These are phyloP conservation scores for Claviceps capensis DNA, from an alignment of 2,329 filamentous ascomycete genomes.

Conservation along the genomic window DNA sequence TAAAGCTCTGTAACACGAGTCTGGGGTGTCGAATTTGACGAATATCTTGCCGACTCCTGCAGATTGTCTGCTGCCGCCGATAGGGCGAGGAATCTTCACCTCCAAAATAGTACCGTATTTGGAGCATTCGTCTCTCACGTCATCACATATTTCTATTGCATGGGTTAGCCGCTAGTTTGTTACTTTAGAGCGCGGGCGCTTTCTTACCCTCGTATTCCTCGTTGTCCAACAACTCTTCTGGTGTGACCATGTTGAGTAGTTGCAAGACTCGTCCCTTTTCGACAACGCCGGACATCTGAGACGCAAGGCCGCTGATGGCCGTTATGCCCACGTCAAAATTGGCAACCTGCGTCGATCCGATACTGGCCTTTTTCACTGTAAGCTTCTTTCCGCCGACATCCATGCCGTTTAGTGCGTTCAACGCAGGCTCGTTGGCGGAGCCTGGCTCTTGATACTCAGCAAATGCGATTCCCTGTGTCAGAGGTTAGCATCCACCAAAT, in stretches of 20 bases:
- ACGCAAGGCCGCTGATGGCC: conserved; percentile 94
- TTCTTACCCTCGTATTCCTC: conserved; percentile 84
- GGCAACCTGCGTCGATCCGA: conserved; percentile 83
- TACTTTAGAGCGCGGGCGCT: not conserved
- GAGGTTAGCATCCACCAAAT: conserved; percentile 10
- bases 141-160: conserved; percentile 77
- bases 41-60: conserved; percentile 95
- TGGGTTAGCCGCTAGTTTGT: conserved; percentile 1
- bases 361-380: conserved; percentile 77
- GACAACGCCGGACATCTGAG: conserved; percentile 65
- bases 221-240: conserved; percentile 83
- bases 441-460: conserved; percentile 78
- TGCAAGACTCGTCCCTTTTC: conserved; percentile 79
- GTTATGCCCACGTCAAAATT: conserved; percentile 93
- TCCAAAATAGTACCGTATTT: conserved; percentile 80
- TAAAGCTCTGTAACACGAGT: conserved; percentile 71
- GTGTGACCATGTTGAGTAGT: conserved; percentile 95
- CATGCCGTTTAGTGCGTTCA: conserved; percentile 87
- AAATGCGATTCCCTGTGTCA: conserved; percentile 76
- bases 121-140: conserved; percentile 80
- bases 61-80: conserved; percentile 67
- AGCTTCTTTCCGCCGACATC: conserved; percentile 77
- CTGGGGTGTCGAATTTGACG: conserved; percentile 74
- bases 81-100: conserved; percentile 86
- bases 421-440: conserved; percentile 61